Base-by-base conservation (phyloP, 176 grass and related monocot species). In the Tuctoria greenei region DNA sequence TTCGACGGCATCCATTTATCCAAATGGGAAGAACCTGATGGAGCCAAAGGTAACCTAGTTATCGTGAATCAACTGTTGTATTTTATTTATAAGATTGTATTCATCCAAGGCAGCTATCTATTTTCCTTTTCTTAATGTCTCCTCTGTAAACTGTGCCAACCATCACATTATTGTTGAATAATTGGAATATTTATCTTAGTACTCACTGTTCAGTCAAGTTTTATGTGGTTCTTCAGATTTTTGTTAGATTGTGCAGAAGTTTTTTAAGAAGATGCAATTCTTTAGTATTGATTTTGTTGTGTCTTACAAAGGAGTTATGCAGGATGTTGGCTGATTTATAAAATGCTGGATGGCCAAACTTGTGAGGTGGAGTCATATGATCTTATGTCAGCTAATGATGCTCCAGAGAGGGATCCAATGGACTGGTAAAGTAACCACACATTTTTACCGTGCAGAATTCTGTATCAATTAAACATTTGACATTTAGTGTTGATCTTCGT, bases 1-100 rank as follows among this genome's bases (percentile, higher is more conserved):
- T 98, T 98, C 90, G 94, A 97, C 25, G 94, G 94, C 36, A 84
- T 87, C 74, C 50, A 25, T 65, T 84, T 78, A 10, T 87, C 84
- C 55, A 97, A 97, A 93, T 97, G 91, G 94, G 94, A 97, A 82
- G 94, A 90, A 59, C 93, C 90, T 83, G 90, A 97, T 88, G 94
- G 94, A 89, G 86, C 88, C 45, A 97, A 91, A 88, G 91, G 94
- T 97, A 89, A 69, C 72, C 44, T 39, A 9, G 21, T 85, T 70
- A 14, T 44, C 75, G 7, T 21, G n/a, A 44, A 26, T 35, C 36
- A 20, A 60, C 24, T 71, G 34, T 27, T 56, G 57, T 49, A n/a
- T 67, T 67, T 51, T 67, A 43, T 41, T 61, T n/a, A 61, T 38
- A 69, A 7, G 15, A 14, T 50, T 6, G 47, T 50, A 50, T 50